Conservation (phyloP, 2,329 filamentous ascomycete genomes). For the Biscogniauxia mediterranea region DNA sequence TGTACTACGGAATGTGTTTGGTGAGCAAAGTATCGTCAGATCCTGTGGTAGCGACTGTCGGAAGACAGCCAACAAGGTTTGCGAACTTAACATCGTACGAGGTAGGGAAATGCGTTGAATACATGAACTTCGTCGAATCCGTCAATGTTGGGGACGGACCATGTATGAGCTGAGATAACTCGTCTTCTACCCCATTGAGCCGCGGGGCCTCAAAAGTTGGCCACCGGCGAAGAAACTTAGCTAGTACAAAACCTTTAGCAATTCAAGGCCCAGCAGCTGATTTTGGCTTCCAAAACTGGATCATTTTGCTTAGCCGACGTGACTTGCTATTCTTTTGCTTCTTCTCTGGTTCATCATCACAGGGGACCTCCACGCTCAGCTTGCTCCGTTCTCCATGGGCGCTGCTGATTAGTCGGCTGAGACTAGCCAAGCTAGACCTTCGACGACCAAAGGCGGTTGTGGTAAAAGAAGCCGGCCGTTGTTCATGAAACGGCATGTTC, state of each 20-base stretch:
- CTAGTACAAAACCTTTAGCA: conserved; percentile 7
- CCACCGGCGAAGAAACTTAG: conserved; percentile 4
- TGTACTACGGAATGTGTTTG: conserved; percentile 13
- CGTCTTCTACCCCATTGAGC: conserved; percentile 2
- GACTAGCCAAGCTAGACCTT: conserved; percentile 72
- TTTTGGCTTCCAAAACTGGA: conserved; percentile 75
- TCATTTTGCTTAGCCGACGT: conserved; percentile 69
- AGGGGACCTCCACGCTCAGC: conserved; percentile 64
- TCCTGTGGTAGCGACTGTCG: conserved; percentile 13
- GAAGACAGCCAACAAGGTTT: conserved; percentile 8
- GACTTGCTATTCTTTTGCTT: conserved; percentile 61
- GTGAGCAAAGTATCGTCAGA: conserved; percentile 16
- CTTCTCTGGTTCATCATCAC: conserved; percentile 56
- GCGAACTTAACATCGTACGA: conserved; percentile 10
- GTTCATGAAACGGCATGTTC: conserved; percentile 48
- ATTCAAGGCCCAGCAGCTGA: conserved; percentile 33
- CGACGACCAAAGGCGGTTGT: conserved; percentile 64
- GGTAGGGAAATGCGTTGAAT: conserved; percentile 19
- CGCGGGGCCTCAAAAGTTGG: not conserved
- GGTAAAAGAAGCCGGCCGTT: conserved; percentile 62
- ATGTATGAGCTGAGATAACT: not conserved
- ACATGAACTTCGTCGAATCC: conserved; percentile 21
- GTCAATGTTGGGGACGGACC: conserved; percentile 6
- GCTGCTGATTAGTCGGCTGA: conserved; percentile 73
- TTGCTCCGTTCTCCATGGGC: conserved; percentile 75